Conservation (phyloP, 2,329 filamentous ascomycete genomes). For the Alternaria longipes region DNA sequence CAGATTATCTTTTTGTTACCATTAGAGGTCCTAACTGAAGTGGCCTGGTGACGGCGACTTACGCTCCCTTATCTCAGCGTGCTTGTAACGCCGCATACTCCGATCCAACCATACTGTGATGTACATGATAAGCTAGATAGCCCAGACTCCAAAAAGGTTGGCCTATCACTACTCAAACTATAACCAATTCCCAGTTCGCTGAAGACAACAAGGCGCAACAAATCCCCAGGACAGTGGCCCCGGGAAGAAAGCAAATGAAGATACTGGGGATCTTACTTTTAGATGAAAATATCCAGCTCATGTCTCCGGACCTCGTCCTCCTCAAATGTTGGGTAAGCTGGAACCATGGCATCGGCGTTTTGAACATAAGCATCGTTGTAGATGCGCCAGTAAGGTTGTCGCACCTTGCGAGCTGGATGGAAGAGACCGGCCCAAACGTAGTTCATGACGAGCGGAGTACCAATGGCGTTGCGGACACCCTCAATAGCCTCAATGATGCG, state of each 20-base stretch:
- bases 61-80: conserved; percentile 9
- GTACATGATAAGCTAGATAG: conserved; percentile 22
- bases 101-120: conserved; percentile 20
- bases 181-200: conserved; percentile 6
- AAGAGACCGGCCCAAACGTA: conserved; percentile 98
- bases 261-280: conserved; percentile 41
- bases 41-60: conserved; percentile 8
- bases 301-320: conserved; percentile 81
- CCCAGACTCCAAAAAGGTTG: conserved; percentile 3
- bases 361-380: conserved; percentile 98
- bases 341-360: conserved; percentile 91
- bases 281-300: conserved; percentile 85
- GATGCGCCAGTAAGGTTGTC: conserved; percentile 92
- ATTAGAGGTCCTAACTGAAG: conserved; percentile 21
- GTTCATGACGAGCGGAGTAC: conserved; percentile 92
- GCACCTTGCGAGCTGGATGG: conserved; percentile 94
- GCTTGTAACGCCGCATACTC: conserved; percentile 18
- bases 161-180: conserved; percentile 12
- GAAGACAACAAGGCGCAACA: conserved; percentile 10
- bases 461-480: conserved; percentile 91
- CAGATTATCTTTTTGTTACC: conserved; percentile 38
- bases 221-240: conserved; percentile 5
- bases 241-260: conserved; percentile 1
- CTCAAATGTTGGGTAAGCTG: conserved; percentile 89
- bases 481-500: conserved; percentile 97